These are phyloP conservation scores for Chaetomidium leptoderma DNA, from an alignment of 495 filamentous ascomycete genomes.

Conservation along the genomic window DNA sequence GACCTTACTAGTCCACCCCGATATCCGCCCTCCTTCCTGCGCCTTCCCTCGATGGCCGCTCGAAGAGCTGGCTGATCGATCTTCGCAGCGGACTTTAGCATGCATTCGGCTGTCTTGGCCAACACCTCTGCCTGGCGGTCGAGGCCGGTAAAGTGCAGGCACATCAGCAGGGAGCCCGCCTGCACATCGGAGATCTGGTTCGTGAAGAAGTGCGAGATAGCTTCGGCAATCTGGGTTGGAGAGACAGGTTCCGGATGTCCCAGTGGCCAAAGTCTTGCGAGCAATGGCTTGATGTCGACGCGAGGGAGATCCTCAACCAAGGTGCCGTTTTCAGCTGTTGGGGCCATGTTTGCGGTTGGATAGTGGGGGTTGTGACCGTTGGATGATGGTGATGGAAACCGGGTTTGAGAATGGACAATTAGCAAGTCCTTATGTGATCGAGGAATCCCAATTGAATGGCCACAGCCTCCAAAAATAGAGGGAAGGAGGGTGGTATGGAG, in stretches of 20 bases:
- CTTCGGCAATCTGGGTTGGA: conserved; percentile 77
- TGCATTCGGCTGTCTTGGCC: conserved; percentile 60
- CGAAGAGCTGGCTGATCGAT: conserved; percentile 38
- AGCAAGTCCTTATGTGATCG: neutral
- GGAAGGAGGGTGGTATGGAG: neutral
- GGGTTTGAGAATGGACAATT: neutral
- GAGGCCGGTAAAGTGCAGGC: conserved; percentile 78
- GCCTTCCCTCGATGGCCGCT: conserved; percentile 48
- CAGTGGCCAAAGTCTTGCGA: conserved; percentile 69
- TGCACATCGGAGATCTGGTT: conserved; percentile 79
- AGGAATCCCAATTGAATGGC: conserved; percentile 1
- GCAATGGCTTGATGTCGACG: conserved; percentile 73
- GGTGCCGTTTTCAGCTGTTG: neutral
- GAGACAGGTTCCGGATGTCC: conserved; percentile 51
- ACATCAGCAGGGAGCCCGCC: conserved; percentile 76
- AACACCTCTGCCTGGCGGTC: conserved; percentile 78
- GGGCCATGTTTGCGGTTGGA: neutral
- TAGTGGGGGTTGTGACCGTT: neutral
- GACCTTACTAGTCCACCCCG: conserved; percentile 59
- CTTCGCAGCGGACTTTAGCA: conserved; percentile 57
- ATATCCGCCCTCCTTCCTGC: conserved; percentile 65
- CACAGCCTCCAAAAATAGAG: neutral
- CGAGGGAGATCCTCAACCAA: conserved; percentile 22
- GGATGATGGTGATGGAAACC: neutral
- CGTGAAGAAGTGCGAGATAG: conserved; percentile 84